Percentiles rank a stretch among this genome's conserved stretches.
Evolutionary conservation across 176 grass and related monocot genomes (phyloP).

Genomic region (Oryza punctata): DNA sequence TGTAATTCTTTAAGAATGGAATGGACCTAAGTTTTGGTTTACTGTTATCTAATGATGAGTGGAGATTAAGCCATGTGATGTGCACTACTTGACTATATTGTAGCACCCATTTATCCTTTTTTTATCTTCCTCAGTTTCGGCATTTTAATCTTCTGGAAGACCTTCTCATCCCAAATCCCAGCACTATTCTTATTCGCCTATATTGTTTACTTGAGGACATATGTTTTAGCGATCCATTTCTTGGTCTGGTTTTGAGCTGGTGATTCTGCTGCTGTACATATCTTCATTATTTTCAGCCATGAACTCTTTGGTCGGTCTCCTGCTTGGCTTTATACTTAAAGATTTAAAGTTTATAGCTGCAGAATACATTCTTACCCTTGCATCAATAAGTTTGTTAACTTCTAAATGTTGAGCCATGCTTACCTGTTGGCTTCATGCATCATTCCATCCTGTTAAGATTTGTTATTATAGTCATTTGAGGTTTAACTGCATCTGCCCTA

Average conservation of each 20-base stretch:
- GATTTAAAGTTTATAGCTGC: slow-evolving; percentile 2
- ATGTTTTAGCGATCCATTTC: slow-evolving; percentile 23
- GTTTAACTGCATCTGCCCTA: background rate
- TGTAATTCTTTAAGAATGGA: slow-evolving; percentile 8
- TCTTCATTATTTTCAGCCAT: slow-evolving; percentile 8
- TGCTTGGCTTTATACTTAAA: background rate
- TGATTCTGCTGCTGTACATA: slow-evolving; percentile 1
- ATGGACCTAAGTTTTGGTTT: background rate
- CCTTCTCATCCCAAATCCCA: slow-evolving; percentile 13
- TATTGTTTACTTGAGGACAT: background rate
- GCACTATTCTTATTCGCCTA: background rate
- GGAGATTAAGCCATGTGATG: slow-evolving; percentile 3
- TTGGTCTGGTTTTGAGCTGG: slow-evolving; percentile 8
- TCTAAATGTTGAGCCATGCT: background rate
- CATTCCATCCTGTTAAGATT: background rate
- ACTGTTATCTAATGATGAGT: slow-evolving; percentile 16
- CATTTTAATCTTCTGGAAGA: slow-evolving; percentile 18
- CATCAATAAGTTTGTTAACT: background rate
- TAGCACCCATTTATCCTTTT: slow-evolving; percentile 5
- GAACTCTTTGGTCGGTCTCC: slow-evolving; percentile 18
- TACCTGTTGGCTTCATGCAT: slow-evolving; percentile 4
- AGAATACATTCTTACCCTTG: background rate
- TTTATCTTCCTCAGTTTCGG: slow-evolving; percentile 7
- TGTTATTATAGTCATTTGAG: slow-evolving; percentile 6
- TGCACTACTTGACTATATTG: background rate